Evolutionary conservation across 2,329 filamentous ascomycete species (phyloP).

Genomic region (Alternaria ventricosa): DNA sequence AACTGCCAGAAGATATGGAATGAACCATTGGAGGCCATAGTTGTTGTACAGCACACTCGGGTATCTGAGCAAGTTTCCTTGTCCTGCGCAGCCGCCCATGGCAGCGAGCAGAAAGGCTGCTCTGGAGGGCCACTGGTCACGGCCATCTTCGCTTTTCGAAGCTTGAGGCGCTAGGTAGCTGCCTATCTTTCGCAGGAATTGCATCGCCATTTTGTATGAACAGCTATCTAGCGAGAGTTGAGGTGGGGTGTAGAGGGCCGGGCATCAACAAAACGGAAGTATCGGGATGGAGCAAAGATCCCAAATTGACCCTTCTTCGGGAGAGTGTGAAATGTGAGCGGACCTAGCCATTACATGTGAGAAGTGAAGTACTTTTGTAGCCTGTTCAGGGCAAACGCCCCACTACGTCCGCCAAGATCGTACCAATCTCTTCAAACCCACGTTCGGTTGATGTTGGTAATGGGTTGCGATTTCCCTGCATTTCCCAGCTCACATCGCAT

Average conservation of each 20-base stretch:
- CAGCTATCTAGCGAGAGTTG: not conserved
- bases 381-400: constrained; percentile 5
- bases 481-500: not conserved
- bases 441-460: constrained; percentile 4
- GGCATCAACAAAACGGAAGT: not conserved
- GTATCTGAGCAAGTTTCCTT: constrained; percentile 65
- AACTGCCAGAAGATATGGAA: constrained; percentile 63
- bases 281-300: not conserved
- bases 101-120: constrained; percentile 63
- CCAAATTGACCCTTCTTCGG: not conserved
- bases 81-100: constrained; percentile 65
- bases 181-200: constrained; percentile 29
- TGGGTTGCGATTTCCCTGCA: constrained; percentile 1
- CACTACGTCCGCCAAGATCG: constrained; percentile 26
- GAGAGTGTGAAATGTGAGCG: not conserved
- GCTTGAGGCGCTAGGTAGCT: constrained; percentile 44
- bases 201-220: constrained; percentile 18
- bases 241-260: not conserved
- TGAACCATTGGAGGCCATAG: constrained; percentile 66
- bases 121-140: constrained; percentile 63
- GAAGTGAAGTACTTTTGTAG: constrained; percentile 23
- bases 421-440: constrained; percentile 1
- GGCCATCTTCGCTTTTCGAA: constrained; percentile 50
- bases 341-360: not conserved
- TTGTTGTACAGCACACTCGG: constrained; percentile 67